phyloP scores from a whole-genome alignment of 2,329 filamentous ascomycete genomes.

The Monilinia laxa region DNA sequence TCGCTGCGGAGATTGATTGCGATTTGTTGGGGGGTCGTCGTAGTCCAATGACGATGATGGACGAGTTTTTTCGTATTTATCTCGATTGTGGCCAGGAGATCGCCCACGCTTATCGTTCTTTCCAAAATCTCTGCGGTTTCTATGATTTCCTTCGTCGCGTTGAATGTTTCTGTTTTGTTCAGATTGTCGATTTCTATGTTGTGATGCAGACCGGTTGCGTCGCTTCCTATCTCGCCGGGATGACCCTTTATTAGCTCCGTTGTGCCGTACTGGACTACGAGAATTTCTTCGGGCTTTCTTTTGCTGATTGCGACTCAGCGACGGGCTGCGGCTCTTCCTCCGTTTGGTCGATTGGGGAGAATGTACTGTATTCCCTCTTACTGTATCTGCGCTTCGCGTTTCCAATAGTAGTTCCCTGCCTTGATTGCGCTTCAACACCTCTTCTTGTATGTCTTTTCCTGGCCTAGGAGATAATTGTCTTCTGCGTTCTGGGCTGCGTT shows the following conservation, averaged over 20 bases:
- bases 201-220: slow-evolving; percentile 34
- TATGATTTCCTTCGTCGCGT: slow-evolving; percentile 32
- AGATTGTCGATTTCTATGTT: slow-evolving; percentile 36
- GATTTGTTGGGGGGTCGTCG: slow-evolving; percentile 26
- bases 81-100: slow-evolving; percentile 36
- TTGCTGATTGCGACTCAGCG: slow-evolving; percentile 38
- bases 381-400: slow-evolving; percentile 40
- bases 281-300: slow-evolving; percentile 39
- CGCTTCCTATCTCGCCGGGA: slow-evolving; percentile 36
- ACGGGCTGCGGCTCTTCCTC: slow-evolving; percentile 40
- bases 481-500: slow-evolving; percentile 38
- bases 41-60: slow-evolving; percentile 22
- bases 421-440: slow-evolving; percentile 40
- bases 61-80: slow-evolving; percentile 31
- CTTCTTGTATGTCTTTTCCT: slow-evolving; percentile 37
- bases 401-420: slow-evolving; percentile 40
- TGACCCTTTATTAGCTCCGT: slow-evolving; percentile 29
- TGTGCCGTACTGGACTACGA: slow-evolving; percentile 37
- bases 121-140: slow-evolving; percentile 34
- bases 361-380: slow-evolving; percentile 36
- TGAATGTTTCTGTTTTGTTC: slow-evolving; percentile 31
- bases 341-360: slow-evolving; percentile 40
- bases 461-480: slow-evolving; percentile 38
- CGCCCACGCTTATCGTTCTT: slow-evolving; percentile 35
- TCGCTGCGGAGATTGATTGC: slow-evolving; percentile 29